Percentiles rank a stretch among this genome's conserved stretches.
Conservation (phyloP, 371 early-diverging fungal genomes). For the Mortierella sp. region DNA sequence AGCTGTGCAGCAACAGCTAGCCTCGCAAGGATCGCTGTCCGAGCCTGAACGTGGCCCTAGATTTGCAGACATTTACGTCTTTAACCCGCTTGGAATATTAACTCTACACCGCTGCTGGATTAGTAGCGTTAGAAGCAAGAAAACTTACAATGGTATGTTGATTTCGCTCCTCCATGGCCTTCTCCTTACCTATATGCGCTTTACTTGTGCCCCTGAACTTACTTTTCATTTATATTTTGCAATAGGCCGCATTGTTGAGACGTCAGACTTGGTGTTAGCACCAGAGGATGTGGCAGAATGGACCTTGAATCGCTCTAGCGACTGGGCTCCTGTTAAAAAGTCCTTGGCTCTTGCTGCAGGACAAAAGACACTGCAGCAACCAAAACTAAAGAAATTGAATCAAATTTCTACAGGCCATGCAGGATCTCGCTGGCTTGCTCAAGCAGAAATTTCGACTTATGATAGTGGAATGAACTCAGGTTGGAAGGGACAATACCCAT, state of each 20-base stretch:
- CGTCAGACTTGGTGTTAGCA: conserved; percentile 63
- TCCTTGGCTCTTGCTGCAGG: conserved; percentile 25
- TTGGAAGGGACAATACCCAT: conserved; percentile 56
- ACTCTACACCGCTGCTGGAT: conserved; percentile 74
- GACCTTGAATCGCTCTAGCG: conserved; percentile 63
- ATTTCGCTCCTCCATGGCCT: background rate
- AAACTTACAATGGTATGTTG: conserved; percentile 61
- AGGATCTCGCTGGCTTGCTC: conserved; percentile 61
- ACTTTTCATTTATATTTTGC: background rate
- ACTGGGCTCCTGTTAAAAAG: conserved; percentile 60
- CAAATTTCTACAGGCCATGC: conserved; percentile 1
- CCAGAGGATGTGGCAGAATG: conserved; percentile 75
- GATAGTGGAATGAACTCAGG: conserved; percentile 55
- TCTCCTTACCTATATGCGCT: background rate
- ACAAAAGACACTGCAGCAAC: conserved; percentile 13
- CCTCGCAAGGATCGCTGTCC: conserved; percentile 37
- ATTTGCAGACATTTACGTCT: conserved; percentile 71
- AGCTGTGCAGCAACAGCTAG: conserved; percentile 49
- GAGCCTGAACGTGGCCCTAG: conserved; percentile 58
- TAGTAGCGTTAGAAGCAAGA: conserved; percentile 62
- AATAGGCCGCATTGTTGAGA: conserved; percentile 63
- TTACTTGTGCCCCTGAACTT: background rate
- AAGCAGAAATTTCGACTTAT: conserved; percentile 71
- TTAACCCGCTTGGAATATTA: conserved; percentile 69
- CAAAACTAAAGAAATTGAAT: conserved; percentile 13